These are phyloP conservation scores for Globisporangium carolinianum DNA, from an alignment of 352 stramenopile species.

Conservation along the genomic window DNA sequence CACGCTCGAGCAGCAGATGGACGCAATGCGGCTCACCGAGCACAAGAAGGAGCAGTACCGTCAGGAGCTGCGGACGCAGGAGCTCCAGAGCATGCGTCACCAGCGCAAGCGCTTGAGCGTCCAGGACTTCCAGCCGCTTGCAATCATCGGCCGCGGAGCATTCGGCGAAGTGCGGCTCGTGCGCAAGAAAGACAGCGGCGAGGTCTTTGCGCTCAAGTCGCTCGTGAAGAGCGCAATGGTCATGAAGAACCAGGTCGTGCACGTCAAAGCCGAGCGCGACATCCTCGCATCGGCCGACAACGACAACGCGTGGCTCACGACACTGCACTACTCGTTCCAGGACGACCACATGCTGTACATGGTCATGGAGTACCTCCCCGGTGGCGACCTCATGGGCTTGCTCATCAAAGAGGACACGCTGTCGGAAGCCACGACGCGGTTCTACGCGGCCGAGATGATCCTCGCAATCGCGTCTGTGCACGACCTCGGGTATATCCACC, in stretches of 20 bases:
- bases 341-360: conserved; percentile 80
- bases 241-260: conserved; percentile 92
- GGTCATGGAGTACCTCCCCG: conserved; percentile 99
- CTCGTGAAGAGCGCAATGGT: conserved; percentile 90
- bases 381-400: conserved; percentile 98
- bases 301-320: conserved; percentile 96
- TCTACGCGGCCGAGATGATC: conserved; percentile 98
- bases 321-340: conserved; percentile 97
- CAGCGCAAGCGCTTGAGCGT: conserved; percentile 75
- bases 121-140: conserved; percentile 95
- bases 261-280: conserved; percentile 97
- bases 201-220: conserved; percentile 90
- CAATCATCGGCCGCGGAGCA: conserved; percentile 96
- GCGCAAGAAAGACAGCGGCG: conserved; percentile 72
- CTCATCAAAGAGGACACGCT: conserved; percentile 98
- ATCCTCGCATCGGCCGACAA: conserved; percentile 92
- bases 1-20: conserved; percentile 80
- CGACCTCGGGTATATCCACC: conserved; percentile 97
- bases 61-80: conserved; percentile 64
- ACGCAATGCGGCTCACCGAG: conserved; percentile 68
- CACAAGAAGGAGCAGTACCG: conserved; percentile 75
- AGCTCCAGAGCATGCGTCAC: conserved; percentile 74
- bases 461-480: conserved; percentile 98
- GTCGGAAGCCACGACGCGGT: conserved; percentile 77
- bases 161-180: conserved; percentile 97